Conservation (phyloP, 1,284 basidiomycete species). For the Cutaneotrichosporon dermatis region DNA sequence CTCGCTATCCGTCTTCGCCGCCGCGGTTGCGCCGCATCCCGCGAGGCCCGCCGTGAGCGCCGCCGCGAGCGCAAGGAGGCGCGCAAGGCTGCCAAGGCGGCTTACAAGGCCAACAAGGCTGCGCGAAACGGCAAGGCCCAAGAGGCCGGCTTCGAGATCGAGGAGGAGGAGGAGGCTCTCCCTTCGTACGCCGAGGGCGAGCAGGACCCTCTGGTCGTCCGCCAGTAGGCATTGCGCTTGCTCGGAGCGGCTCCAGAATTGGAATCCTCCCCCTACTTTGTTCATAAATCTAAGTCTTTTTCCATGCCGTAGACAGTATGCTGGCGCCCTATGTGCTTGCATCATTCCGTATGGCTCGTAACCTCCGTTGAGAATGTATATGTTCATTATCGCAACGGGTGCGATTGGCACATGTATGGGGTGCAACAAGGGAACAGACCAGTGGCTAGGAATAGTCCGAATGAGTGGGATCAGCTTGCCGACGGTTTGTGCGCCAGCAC, state of each 20-base stretch:
- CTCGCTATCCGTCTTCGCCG: conserved; percentile 8
- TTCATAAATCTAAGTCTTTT: background rate
- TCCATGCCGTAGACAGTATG: background rate
- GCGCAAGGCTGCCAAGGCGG: conserved; percentile 6
- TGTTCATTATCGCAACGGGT: background rate
- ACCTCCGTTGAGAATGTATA: background rate
- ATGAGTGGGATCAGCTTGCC: too few relatives aligned
- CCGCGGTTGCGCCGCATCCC: background rate
- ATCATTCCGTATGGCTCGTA: background rate
- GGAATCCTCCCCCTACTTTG: background rate
- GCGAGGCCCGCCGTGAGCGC: conserved; percentile 1
- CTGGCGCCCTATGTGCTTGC: background rate
- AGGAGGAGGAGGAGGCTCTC: conserved; percentile 13
- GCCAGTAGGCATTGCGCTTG: conserved; percentile 7
- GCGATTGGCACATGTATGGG: too few relatives aligned
- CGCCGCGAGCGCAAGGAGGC: conserved; percentile 13
- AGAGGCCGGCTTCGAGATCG: conserved; percentile 10
- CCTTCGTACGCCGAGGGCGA: conserved; percentile 15
- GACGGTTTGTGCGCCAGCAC: too few relatives aligned
- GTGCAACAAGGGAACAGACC: too few relatives aligned
- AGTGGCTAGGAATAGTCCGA: too few relatives aligned
- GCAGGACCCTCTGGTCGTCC: conserved; percentile 14
- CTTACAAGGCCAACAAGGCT: conserved; percentile 11
- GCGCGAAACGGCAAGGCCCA: conserved; percentile 4
- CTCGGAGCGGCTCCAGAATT: too few relatives aligned